Conservation (phyloP, 371 early-diverging fungal genomes). For the Cladochytrium tenue region DNA sequence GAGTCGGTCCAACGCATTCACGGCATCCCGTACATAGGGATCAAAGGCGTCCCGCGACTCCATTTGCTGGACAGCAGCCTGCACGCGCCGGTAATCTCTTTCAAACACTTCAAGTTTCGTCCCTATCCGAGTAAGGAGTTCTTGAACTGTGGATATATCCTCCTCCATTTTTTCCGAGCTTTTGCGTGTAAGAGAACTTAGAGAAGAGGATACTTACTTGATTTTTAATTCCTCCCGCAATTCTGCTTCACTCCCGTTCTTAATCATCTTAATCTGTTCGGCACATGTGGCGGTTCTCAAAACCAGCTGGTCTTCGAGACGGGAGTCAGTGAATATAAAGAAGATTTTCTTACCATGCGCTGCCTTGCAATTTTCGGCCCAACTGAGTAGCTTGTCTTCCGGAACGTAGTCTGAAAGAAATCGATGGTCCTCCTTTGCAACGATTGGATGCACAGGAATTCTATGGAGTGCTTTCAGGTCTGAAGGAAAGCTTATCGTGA, state of each 20-base stretch:
- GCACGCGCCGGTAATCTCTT: constrained; percentile 23
- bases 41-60: constrained; percentile 18
- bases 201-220: constrained; percentile 18
- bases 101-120: constrained; percentile 23
- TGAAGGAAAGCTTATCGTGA: constrained; percentile 32
- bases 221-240: constrained; percentile 18
- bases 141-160: constrained; percentile 10
- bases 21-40: constrained; percentile 6
- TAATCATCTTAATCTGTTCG: constrained; percentile 26
- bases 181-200: background rate
- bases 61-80: constrained; percentile 7
- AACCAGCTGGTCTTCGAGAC: constrained; percentile 26
- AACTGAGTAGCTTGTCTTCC: constrained; percentile 33
- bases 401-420: constrained; percentile 43
- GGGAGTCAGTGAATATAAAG: background rate
- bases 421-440: constrained; percentile 23
- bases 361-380: constrained; percentile 43
- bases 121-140: constrained; percentile 19
- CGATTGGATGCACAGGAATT: constrained; percentile 38
- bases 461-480: constrained; percentile 41
- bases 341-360: constrained; percentile 33
- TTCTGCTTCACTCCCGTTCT: constrained; percentile 32
- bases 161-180: constrained; percentile 25
- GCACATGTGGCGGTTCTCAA: constrained; percentile 18
- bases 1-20: constrained; percentile 64